Base-by-base conservation (phyloP, 1,284 basidiomycete genomes). In the Anthracocystis walkeri region DNA sequence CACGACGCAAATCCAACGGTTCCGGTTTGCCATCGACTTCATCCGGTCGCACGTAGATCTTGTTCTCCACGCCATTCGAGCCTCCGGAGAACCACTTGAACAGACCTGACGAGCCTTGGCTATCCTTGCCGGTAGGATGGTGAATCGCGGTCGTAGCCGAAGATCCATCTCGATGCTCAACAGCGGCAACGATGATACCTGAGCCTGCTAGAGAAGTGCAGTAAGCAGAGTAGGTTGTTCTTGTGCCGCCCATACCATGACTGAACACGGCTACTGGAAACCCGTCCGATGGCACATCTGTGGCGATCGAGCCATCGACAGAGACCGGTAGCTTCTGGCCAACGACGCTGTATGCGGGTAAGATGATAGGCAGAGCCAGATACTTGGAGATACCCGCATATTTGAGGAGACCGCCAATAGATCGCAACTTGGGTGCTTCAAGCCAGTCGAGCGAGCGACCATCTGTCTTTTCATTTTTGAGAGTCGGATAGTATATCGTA, bases 141-240 rank as follows among this genome's bases (percentile, higher is more conserved):
- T 71, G 62, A 46, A 80, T 67, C 7, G 60, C 65, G 1, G 78
- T 80, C 3, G 60, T 75, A 3, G 80, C 65, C 0, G 62, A 60
- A 7, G 79, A 79, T 1, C 78, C 77, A 58, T 83, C 81, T 11
- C 81, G 56, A 49, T 83, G 81, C 51, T 83, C 81, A 10, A 83
- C 61, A 16, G 81, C 80, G 16, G 77, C 78, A 7, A 83, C 75
- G 18, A 83, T 60, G 29, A 80, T 68, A 25, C 81, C 81, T 2
- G 77, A 72, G 3, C 58, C 61, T 1, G 81, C 81, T 3, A 83
- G 69, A 5, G 67, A 64, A 2, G 73, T 64, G 49, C 63, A 65
- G 58, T 80, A 81, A 0, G 66, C 57, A 3, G 79, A 81, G 61
- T 82, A 82, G 11, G 78, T 74, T 1, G 75, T 75, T 8, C 73